These are phyloP conservation scores for Chionographis japonica DNA, from an alignment of 106 monocot genomes.

Conservation along the genomic window DNA sequence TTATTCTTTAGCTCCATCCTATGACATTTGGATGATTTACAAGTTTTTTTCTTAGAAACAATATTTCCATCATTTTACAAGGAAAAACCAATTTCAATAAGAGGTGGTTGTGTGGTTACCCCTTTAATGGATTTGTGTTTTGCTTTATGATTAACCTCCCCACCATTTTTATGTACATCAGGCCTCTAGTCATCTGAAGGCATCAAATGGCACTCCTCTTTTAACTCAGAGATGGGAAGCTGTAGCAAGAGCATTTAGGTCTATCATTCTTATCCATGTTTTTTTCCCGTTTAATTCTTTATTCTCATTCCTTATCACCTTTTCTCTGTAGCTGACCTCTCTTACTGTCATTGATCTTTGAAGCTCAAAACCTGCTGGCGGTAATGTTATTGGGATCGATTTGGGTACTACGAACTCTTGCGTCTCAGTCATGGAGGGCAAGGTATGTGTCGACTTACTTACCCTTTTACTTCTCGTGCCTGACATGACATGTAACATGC, in stretches of 20 bases:
- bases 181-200: slow-evolving; percentile 27
- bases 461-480: no score
- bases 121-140: no score
- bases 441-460: slow-evolving; percentile 28
- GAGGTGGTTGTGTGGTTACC: no score
- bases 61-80: no score
- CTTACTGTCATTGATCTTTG: neutral
- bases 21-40: no score
- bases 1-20: no score
- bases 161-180: slow-evolving; percentile 2
- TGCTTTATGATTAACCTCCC: no score
- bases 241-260: slow-evolving; percentile 57
- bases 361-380: slow-evolving; percentile 57
- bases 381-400: slow-evolving; percentile 71
- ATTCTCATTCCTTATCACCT: neutral
- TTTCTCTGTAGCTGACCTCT: neutral
- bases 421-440: slow-evolving; percentile 83
- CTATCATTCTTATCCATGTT: neutral
- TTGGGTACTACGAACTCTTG: slow-evolving; percentile 90
- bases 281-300: neutral
- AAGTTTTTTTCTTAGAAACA: no score
- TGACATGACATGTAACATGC: no score
- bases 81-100: no score
- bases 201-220: slow-evolving; percentile 11
- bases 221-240: slow-evolving; percentile 30